Evolutionary conservation across 371 early-diverging fungal genomes (phyloP), one percentile per base, ranked within the genome.

Genomic region (Lichtheimia corymbifera): DNA sequence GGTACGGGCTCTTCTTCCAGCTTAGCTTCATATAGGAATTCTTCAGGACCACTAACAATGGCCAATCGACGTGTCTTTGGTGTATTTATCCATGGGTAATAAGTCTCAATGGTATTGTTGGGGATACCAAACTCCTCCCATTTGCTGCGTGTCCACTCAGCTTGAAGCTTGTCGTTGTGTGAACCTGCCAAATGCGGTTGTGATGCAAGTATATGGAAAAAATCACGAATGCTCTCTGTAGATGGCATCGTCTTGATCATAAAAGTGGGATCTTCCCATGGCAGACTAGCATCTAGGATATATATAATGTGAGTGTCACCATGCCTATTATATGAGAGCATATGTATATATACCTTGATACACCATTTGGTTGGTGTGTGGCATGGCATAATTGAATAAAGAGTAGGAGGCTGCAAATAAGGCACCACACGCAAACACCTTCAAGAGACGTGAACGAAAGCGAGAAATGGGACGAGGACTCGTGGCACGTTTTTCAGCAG

Each of bases 51-150:
- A 53, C 74, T 67, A n/a, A 84, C 69, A 43, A 88, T 72, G 7
- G 82, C 75, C 20, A 89, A 71, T 11, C 74, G 72, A 43, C 84
- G 85, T 9, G 66, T 62, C 13, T 63, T 67, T 27, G 87, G 88
- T 22, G 74, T 70, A 62, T 85, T 86, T 14, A 89, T 57, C 64
- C 72, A 72, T n/a, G 88, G 87, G 44, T 77, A 79, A 60, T 89
- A 89, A 22, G 80, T 75, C 25, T 76, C 83, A 44, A 85, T 80
- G 50, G 76, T 62, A 18, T 80, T 66, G 44, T 82, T 79, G 5
- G 63, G 43, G 24, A 89, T 63, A 17, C 88, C 88, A 58, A 76
- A 83, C 22, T 66, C 63, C 9, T 55, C 47, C 28, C 77, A 81
- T 51, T 80, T 68, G 49, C 79, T 75, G 4, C 67, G 71, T 0